These are phyloP conservation scores for Solanum chiquidenum DNA, from an alignment of 257 asterid species.

Conservation along the genomic window DNA sequence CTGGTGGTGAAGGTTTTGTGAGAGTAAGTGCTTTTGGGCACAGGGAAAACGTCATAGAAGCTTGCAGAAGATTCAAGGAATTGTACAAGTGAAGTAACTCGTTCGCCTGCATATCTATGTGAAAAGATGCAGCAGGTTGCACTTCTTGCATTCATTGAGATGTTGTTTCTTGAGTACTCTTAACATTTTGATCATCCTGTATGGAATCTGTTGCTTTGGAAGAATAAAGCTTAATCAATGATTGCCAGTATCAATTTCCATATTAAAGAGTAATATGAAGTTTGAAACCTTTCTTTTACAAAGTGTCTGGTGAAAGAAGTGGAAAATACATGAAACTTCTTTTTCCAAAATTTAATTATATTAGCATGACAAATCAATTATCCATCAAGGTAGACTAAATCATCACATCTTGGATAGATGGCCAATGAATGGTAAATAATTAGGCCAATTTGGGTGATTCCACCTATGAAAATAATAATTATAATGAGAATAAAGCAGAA, in stretches of 20 bases:
- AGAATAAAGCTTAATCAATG: neutral
- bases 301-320: neutral
- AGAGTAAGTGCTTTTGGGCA: conserved; percentile 93
- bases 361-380: neutral
- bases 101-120: neutral
- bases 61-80: conserved; percentile 91
- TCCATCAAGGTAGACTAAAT: neutral
- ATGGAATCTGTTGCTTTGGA: neutral
- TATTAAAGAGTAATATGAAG: neutral
- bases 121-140: neutral
- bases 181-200: neutral
- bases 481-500: neutral
- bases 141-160: neutral
- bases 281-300: neutral
- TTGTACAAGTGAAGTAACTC: conserved; percentile 47
- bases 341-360: neutral
- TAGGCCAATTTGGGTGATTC: neutral
- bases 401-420: neutral
- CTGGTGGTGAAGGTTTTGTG: conserved; percentile 90
- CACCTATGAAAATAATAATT: neutral
- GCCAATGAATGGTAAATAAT: neutral
- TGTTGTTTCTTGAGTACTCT: neutral
- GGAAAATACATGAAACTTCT: too few relatives aligned
- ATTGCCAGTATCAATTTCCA: neutral
- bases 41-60: conserved; percentile 81